phyloP scores from a whole-genome alignment of 805 yeast genomes.

The Kazachstania bromeliacearum region DNA sequence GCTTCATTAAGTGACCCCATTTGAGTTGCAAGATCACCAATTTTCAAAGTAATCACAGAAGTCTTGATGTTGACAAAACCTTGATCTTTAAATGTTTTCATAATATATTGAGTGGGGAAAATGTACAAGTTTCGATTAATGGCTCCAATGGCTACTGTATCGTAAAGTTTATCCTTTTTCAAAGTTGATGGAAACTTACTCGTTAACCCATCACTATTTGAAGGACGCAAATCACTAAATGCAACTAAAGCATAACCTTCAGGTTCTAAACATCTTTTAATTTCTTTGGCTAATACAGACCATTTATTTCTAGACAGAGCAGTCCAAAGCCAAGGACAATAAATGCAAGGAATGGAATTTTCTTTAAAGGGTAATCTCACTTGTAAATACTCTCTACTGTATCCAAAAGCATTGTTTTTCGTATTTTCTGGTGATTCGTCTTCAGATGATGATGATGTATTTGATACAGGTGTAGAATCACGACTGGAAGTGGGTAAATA shows the following conservation, averaged over 20 bases:
- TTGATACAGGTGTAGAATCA: neutral
- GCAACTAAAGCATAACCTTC: slow-evolving; percentile 24
- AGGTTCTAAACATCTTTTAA: slow-evolving; percentile 20
- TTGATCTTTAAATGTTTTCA: slow-evolving; percentile 17
- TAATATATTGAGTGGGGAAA: slow-evolving; percentile 22
- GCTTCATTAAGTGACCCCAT: slow-evolving; percentile 26
- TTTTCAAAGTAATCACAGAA: slow-evolving; percentile 18
- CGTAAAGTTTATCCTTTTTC: slow-evolving; percentile 18
- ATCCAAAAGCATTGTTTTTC: slow-evolving; percentile 7
- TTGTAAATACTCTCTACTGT: slow-evolving; percentile 17
- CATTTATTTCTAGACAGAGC: slow-evolving; percentile 20
- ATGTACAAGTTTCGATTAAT: slow-evolving; percentile 21
- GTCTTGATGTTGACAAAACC: slow-evolving; percentile 25
- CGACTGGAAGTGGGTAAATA: slow-evolving; percentile 5
- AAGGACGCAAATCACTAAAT: slow-evolving; percentile 16
- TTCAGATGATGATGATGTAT: neutral
- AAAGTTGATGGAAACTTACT: slow-evolving; percentile 10
- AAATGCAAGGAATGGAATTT: slow-evolving; percentile 20
- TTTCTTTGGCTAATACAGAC: slow-evolving; percentile 21
- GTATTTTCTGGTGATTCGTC: slow-evolving; percentile 1
- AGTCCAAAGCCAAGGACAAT: slow-evolving; percentile 25
- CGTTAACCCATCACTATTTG: slow-evolving; percentile 8
- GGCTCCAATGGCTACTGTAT: slow-evolving; percentile 20
- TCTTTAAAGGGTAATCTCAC: slow-evolving; percentile 21
- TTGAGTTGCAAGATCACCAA: slow-evolving; percentile 22